Evolutionary conservation across 768 basidiomycete species (phyloP).

Genomic region (Rhodotorula kratochvilovae): DNA sequence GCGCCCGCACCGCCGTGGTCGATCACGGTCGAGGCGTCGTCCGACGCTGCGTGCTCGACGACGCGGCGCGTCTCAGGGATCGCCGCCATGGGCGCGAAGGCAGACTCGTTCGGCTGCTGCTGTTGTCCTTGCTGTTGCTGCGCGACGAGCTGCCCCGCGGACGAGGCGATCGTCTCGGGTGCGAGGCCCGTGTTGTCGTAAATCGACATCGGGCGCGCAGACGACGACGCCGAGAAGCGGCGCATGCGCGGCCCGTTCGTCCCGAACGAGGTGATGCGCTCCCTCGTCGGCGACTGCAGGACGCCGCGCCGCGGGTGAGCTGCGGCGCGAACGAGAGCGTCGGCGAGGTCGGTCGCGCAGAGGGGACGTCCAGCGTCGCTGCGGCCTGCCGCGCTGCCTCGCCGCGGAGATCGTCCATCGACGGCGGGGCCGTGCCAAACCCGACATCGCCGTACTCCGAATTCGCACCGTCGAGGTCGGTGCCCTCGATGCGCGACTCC

Average conservation of each 20-base stretch:
- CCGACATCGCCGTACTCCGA: constrained; percentile 33
- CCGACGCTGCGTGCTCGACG: constrained; percentile 9
- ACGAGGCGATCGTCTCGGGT: constrained; percentile 24
- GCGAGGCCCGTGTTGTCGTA: constrained; percentile 43
- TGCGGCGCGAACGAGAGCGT: not conserved
- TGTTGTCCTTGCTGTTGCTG: not conserved
- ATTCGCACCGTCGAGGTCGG: constrained; percentile 19
- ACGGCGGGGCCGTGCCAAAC: constrained; percentile 36
- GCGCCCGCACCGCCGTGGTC: not conserved
- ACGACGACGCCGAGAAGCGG: constrained; percentile 6
- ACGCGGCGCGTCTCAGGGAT: constrained; percentile 36
- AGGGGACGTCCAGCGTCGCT: not conserved
- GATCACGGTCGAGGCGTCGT: not conserved
- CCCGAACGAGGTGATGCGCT: constrained; percentile 25
- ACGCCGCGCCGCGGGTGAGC: not conserved
- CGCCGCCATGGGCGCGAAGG: constrained; percentile 27
- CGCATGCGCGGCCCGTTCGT: not conserved
- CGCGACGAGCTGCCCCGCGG: not conserved
- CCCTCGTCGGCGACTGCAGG: constrained; percentile 11
- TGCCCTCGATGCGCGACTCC: constrained; percentile 41
- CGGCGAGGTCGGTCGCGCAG: constrained; percentile 3
- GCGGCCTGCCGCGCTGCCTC: constrained; percentile 27
- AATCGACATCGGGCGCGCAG: constrained; percentile 38
- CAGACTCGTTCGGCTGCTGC: constrained; percentile 16
- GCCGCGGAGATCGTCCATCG: constrained; percentile 39